Base-by-base conservation (phyloP, 176 grass and related monocot species). In the Oryza meridionalis region DNA sequence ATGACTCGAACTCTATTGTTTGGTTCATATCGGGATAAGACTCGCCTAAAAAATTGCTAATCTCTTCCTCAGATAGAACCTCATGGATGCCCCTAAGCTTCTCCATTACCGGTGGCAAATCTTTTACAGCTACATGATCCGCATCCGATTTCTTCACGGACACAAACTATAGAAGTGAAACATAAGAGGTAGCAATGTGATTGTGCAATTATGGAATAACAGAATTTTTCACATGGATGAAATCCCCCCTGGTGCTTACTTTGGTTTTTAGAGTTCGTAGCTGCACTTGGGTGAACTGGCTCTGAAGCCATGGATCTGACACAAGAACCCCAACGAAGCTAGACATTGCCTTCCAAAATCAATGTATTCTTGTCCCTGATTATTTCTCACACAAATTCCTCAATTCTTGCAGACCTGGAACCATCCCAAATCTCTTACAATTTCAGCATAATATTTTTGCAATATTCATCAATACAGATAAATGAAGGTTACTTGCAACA, bases 201-300 rank as follows among this genome's bases (percentile, higher is more conserved):
- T 69, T 64, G 25, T 38, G 69, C 37, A 46, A 37, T 50, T 40
- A 11, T 24, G 24, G 14, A 79, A 74, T 2, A 76, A 50, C n/a
- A 25, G 3, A 69, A 65, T 11, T 12, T 12, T 81, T 22, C 14
- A 42, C 13, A 47, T 14, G 35, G 6, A 46, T 55, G 47, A 43
- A 16, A 83, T 81, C 47, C 5, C 42, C 13, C 27, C 4, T 4
- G 19, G 14, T 72, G 70, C 35, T 88, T 90, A 98, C 96, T 86
- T 93, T 98, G 38, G 89, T 80, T 90, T 90, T 91, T 17, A 98
- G 90, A 11, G 87, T 82, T 78, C 96, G 93, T 42, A 98, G 89
- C 87, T 98, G 92, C 58, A 98, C 96, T 70, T 98, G 96, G n/a
- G 96, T 98, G 80, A 98, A 98, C 76, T 98, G 96, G 87, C 87